phyloP scores from a whole-genome alignment of 768 basidiomycete genomes.

The Podaxis mareebaensis region DNA sequence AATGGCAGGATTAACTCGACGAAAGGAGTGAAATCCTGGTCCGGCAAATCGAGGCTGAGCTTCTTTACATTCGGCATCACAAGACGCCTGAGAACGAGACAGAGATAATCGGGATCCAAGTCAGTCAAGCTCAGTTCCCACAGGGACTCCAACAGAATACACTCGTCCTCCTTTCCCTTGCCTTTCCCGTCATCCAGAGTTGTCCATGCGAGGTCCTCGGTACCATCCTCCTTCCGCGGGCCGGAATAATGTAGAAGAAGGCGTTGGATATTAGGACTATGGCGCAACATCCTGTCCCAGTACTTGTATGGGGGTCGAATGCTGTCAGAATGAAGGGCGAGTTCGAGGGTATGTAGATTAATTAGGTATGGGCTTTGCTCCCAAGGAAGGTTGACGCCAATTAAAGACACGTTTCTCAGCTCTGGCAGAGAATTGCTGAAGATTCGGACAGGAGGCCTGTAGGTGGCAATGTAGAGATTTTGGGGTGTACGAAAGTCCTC shows the following conservation, averaged over 20 bases:
- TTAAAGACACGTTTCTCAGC: slow-evolving; percentile 56
- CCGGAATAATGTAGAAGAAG: slow-evolving; percentile 63
- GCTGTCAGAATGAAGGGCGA: slow-evolving; percentile 60
- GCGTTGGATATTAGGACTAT: slow-evolving; percentile 45
- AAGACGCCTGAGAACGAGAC: slow-evolving; percentile 45
- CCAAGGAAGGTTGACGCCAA: slow-evolving; percentile 70
- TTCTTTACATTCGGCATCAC: slow-evolving; percentile 43
- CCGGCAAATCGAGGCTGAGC: slow-evolving; percentile 54
- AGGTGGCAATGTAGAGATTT: slow-evolving; percentile 55
- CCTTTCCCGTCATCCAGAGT: slow-evolving; percentile 26
- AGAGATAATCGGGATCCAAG: slow-evolving; percentile 56
- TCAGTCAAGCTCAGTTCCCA: slow-evolving; percentile 51
- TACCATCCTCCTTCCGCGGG: slow-evolving; percentile 37
- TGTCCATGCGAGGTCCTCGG: slow-evolving; percentile 37
- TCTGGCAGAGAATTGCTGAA: slow-evolving; percentile 54
- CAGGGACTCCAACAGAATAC: slow-evolving; percentile 38
- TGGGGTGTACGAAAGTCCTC: slow-evolving; percentile 54
- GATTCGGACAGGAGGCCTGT: slow-evolving; percentile 56
- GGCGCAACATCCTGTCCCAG: slow-evolving; percentile 56
- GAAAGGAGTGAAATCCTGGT: slow-evolving; percentile 53
- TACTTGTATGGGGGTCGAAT: slow-evolving; percentile 55
- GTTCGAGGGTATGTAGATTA: slow-evolving; percentile 50
- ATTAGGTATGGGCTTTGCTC: slow-evolving; percentile 48
- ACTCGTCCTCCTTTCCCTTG: slow-evolving; percentile 18
- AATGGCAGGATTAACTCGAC: slow-evolving; percentile 36